Percentiles rank a stretch among this genome's conserved stretches.
These are phyloP conservation scores for Geranium incanum DNA, from an alignment of 441 rosid species.

Conservation along the genomic window DNA sequence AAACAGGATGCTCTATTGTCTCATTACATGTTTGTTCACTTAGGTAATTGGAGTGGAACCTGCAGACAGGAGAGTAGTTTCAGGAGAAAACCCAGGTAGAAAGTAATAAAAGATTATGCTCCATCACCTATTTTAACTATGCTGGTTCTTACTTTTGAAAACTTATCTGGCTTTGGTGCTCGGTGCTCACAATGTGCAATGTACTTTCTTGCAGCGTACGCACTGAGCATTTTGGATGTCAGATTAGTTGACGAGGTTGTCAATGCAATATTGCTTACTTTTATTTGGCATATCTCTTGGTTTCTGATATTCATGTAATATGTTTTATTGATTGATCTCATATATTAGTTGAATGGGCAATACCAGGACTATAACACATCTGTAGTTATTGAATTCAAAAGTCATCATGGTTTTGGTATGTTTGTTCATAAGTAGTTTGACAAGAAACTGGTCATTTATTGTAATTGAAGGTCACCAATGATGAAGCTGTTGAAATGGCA, in stretches of 20 bases:
- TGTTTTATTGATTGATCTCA: no score
- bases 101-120: constrained; percentile 12
- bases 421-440: background rate
- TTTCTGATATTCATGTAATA: no score
- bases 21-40: constrained; percentile 17
- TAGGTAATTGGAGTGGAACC: constrained; percentile 91
- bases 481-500: constrained; percentile 82
- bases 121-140: constrained; percentile 10
- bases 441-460: constrained; percentile 3
- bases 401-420: no score
- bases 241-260: constrained; percentile 80
- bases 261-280: constrained; percentile 37
- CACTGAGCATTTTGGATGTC: constrained; percentile 71
- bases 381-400: no score
- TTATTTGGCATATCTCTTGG: no score
- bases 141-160: constrained; percentile 4
- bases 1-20: background rate
- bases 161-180: constrained; percentile 18
- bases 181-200: constrained; percentile 17
- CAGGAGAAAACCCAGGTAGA: constrained; percentile 70
- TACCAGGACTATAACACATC: no score
- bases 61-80: constrained; percentile 79
- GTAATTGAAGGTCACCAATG: constrained; percentile 53
- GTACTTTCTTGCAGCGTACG: constrained; percentile 43
- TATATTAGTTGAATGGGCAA: no score